Conservation (phyloP, 73 alveolate species). For the Uronychia binucleata region DNA sequence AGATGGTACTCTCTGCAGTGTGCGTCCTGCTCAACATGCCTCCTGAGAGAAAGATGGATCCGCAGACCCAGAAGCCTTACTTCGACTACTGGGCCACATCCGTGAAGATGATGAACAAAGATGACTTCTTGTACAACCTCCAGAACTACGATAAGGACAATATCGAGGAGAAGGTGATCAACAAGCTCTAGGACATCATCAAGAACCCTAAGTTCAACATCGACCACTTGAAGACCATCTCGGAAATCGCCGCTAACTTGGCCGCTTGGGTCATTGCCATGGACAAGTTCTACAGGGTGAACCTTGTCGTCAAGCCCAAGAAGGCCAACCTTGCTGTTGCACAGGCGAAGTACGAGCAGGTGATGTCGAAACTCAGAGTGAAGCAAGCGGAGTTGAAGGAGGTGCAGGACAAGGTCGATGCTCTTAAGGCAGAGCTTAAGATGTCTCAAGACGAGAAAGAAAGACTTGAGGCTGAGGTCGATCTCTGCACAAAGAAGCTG, state of each 20-base stretch:
- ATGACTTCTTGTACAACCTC: constrained; percentile 70
- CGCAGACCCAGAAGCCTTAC: constrained; percentile 70
- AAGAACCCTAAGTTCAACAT: constrained; percentile 71
- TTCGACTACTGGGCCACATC: constrained; percentile 88
- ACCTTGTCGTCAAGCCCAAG: constrained; percentile 79
- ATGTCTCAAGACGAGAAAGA: constrained; percentile 89
- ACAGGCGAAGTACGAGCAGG: constrained; percentile 79
- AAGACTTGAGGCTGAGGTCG: constrained; percentile 89
- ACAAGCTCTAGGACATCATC: constrained; percentile 60
- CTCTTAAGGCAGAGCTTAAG: constrained; percentile 91
- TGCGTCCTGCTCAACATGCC: constrained; percentile 82
- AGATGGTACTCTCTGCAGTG: constrained; percentile 89
- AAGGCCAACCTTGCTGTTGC: constrained; percentile 89
- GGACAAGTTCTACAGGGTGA: constrained; percentile 91
- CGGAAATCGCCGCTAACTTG: constrained; percentile 71
- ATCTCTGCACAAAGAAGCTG: constrained; percentile 89
- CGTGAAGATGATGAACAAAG: constrained; percentile 79
- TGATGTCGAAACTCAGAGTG: constrained; percentile 79
- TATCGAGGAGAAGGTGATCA: constrained; percentile 76
- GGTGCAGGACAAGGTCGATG: constrained; percentile 96
- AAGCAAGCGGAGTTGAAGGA: constrained; percentile 93
- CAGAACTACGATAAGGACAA: constrained; percentile 83
- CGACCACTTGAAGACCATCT: constrained; percentile 59
- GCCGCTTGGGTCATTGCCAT: constrained; percentile 95
- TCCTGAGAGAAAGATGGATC: constrained; percentile 85